Evolutionary conservation across 768 basidiomycete genomes (phyloP), one percentile per base, ranked within the genome.

Genomic region (Rhodotorula paludigena): DNA sequence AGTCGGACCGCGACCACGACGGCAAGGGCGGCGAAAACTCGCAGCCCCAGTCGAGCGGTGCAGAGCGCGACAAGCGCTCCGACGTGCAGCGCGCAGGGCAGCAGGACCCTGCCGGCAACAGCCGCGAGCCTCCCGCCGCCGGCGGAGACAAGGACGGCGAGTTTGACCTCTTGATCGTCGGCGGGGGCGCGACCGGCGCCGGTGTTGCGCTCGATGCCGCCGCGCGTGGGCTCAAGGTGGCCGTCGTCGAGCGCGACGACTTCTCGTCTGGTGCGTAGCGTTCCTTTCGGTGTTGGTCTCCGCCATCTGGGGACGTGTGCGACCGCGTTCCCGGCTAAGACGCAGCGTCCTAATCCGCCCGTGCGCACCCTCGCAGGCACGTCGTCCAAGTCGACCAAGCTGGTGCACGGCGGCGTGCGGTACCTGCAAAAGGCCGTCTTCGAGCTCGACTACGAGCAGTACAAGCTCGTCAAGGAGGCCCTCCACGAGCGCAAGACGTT

Each of bases 141-240:
- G 5, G 15, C 2, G 33, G 45, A 12, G 35, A n/a, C 38, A 57
- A 57, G 15, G 60, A 60, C 28, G 66, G 58, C 28, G 65, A 67
- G 44, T 89, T 89, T 69, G 91, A 93, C 78, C 74, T 92, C 36
- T 79, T 93, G 56, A 81, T 97, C 72, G 86, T 97, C 39, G 94
- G 93, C 35, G 93, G 94, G 45, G 94, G 94, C 28, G 94, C 94
- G 9, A 97, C 92, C 3, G 94, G 94, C 57, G 89, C 92, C 0
- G 94, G 96, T 48, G 88, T 92, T n/a, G 94, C 93, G 14, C 84
- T 99, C 20, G 94, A 98, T 78, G 94, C 94, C 52, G 92, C 89
- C 10, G 89, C 86, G 75, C 81, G 94, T 63, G 93, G 96, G 0
- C 82, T 99, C 51, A 89, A 86, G 76, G 94, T 98, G 21, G 94